Evolutionary conservation across 2,329 filamentous ascomycete genomes (phyloP).

Genomic region (Penicillium paneum): DNA sequence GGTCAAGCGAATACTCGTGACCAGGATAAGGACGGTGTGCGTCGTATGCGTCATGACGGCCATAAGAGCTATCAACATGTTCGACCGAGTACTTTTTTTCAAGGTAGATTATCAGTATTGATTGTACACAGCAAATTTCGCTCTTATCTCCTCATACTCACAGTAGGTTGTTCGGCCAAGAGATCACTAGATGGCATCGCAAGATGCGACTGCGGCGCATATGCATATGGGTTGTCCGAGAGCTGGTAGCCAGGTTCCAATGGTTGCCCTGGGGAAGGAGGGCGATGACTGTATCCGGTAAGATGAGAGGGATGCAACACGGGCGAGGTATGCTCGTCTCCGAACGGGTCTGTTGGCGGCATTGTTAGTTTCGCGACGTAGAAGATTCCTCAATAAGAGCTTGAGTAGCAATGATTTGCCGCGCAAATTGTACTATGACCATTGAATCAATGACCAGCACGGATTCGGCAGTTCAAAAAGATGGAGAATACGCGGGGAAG

Average conservation of each 20-base stretch:
- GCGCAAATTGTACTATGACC: not conserved
- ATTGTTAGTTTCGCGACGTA: conserved; percentile 23
- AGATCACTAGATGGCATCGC: conserved; percentile 72
- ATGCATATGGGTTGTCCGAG: conserved; percentile 73
- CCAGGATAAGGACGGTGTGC: conserved; percentile 52
- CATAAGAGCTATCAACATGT: conserved; percentile 62
- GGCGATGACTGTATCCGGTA: conserved; percentile 46
- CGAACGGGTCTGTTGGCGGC: conserved; percentile 37
- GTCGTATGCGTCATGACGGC: conserved; percentile 61
- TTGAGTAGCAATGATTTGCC: not conserved
- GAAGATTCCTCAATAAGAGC: not conserved
- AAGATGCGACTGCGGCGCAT: conserved; percentile 58
- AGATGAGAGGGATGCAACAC: conserved; percentile 55
- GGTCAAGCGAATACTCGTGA: conserved; percentile 71
- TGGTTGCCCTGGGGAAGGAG: conserved; percentile 74
- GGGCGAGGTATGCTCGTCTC: conserved; percentile 42
- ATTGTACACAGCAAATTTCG: not conserved
- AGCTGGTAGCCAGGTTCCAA: conserved; percentile 71
- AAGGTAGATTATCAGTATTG: conserved; percentile 7
- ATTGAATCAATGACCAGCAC: conserved; percentile 7
- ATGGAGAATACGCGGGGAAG: not conserved
- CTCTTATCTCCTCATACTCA: conserved; percentile 48
- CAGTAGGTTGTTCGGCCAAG: conserved; percentile 78
- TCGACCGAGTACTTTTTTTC: conserved; percentile 63
- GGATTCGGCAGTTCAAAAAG: not conserved